Evolutionary conservation across 164 flowering plant genomes (phyloP), one percentile per base, ranked within the genome.

Genomic region (Chimonanthus salicifolius): DNA sequence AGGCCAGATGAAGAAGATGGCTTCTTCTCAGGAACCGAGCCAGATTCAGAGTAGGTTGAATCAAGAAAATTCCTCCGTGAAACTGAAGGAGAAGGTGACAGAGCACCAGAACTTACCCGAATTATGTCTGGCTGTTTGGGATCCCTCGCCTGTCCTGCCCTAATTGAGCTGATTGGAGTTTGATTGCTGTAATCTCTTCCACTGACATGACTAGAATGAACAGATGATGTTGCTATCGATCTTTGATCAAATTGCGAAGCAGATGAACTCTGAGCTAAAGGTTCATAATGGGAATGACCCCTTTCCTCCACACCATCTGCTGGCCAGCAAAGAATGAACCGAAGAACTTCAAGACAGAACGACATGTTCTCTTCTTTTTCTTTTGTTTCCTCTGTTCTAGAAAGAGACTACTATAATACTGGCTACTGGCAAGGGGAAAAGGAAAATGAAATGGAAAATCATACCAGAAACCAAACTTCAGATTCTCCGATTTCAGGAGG

Each of bases 251-350:
- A 63, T 4, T 5, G 16, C 44, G 46, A 5, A 20, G 66, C 13
- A 6, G 66, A 21, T 10, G 66, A 21, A 9, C 66, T 63, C 8
- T 46, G 33, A 63, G 15, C 20, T 10, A 63, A 63, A 7, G 9
- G 44, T 63, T 63, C 66, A 33, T 63, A 7, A 44, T 9, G 13
- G 9, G 10, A 3, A 63, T 63, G 9, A 21, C 6, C 20, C 51
- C 70, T 6, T 11, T 47, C 75, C 62, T 43, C 65, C 1, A 4
- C 0, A 8, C 5, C 70, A 16, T 69, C 76, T 11, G 64, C 71
- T 45, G 47, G 74, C 47, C 76, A 69, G 51, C 80, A 73, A 47
- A 77, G 60, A 11, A 77, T 2, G 49, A 74, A 69, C 3, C 74
- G 71, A 70, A 74, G 47, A 46, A 73, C 45, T 45, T 58, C 65